Base-by-base conservation (phyloP, 371 early-diverging fungal genomes). In the Blakeslea trispora region DNA sequence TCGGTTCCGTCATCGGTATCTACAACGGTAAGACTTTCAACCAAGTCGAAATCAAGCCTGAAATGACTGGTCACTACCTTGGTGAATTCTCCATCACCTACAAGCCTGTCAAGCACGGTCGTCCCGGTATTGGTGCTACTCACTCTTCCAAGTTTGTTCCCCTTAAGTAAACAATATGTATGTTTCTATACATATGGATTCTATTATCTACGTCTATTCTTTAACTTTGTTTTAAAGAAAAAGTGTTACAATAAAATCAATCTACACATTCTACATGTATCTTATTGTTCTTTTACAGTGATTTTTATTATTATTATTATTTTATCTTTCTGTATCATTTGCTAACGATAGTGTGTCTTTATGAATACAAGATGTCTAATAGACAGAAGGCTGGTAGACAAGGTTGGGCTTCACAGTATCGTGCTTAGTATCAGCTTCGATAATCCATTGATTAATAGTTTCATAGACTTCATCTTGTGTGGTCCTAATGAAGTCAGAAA, bases 21-120 rank as follows among this genome's bases (percentile, higher is more conserved):
- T 97, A 99, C 94, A 97, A 98, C 89, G 99, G 99, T 76, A 99
- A 99, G 93, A 91, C 89, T 70, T 99, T 97, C 89, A 96, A 95
- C 90, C 98, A 98, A 82, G 90, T 99, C 72, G 99, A 99, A 85
- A 93, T 99, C 85, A 98, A 94, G 88, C 95, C 99, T 67, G 99
- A 99, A 81, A 99, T 99, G 99, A 87, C 98, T 77, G 99, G 99
- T 62, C 95, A 92, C 90, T 96, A 96, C 84, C 88, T 99, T 42
- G 98, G 83, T 64, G 93, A 92, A 81, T 92, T 92, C 89, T 91
- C 92, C 68, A 91, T 97, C 76, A 81, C 98, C 67, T 97, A 96
- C 88, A 97, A 94, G 88, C 94, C 94, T 61, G 95, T 94, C 71
- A 92, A 89, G 84, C 99, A 99, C 90, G 99, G 99, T 86, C 94